These are phyloP conservation scores for Cladosporium sp. DNA, from an alignment of 2,329 filamentous ascomycete genomes.

Conservation along the genomic window DNA sequence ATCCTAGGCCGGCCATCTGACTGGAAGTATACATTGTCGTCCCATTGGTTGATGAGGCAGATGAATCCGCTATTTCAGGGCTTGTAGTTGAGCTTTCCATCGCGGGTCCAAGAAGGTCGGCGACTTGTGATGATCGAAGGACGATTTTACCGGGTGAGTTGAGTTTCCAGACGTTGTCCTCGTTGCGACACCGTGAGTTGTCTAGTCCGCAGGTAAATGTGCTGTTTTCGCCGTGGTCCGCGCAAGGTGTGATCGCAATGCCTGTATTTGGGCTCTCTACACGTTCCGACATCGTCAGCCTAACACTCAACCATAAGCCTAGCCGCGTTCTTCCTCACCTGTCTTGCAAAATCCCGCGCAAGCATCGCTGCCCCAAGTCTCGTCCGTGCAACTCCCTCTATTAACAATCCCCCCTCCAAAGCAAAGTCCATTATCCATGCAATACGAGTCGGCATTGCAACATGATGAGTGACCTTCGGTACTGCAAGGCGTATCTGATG, in stretches of 20 bases:
- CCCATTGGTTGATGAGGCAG: constrained; percentile 1
- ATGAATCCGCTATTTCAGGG: constrained; percentile 9
- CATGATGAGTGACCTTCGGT: constrained; percentile 19
- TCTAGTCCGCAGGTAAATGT: constrained; percentile 31
- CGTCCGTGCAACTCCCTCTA: constrained; percentile 30
- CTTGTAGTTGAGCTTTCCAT: constrained; percentile 14
- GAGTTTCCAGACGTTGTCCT: constrained; percentile 26
- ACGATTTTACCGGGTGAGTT: constrained; percentile 21
- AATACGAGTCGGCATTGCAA: constrained; percentile 27
- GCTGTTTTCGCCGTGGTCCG: constrained; percentile 15
- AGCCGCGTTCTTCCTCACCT: constrained; percentile 16
- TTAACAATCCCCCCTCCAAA: constrained; percentile 28
- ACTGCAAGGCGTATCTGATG: constrained; percentile 8
- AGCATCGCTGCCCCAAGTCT: constrained; percentile 26
- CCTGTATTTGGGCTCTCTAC: constrained; percentile 14
- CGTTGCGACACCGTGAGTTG: constrained; percentile 20
- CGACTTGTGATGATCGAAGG: constrained; percentile 27
- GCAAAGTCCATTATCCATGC: constrained; percentile 31
- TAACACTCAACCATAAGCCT: neutral
- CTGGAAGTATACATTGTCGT: constrained; percentile 20
- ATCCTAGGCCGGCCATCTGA: constrained; percentile 27
- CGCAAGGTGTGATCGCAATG: constrained; percentile 26
- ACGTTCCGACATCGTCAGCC: constrained; percentile 3
- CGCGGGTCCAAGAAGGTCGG: constrained; percentile 20
- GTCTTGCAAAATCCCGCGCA: constrained; percentile 28